Conservation (phyloP, 1,284 basidiomycete species). For the Apiotrichum sp. region DNA sequence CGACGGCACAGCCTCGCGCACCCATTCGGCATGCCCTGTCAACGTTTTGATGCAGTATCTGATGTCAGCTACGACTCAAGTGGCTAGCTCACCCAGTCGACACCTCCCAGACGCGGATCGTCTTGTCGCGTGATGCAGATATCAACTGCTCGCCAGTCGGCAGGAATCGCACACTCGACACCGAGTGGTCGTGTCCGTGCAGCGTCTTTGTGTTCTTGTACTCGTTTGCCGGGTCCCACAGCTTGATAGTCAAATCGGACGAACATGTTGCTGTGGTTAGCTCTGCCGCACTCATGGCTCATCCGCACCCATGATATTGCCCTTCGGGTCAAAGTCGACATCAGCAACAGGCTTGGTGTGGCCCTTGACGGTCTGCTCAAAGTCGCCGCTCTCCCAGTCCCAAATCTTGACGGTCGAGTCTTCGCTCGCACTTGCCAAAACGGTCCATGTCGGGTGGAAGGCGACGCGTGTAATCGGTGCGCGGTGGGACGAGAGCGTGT, state of each 20-base stretch:
- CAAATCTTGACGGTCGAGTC: slow-evolving; percentile 85
- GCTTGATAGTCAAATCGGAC: slow-evolving; percentile 79
- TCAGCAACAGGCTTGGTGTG: slow-evolving; percentile 85
- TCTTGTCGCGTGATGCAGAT: slow-evolving; percentile 78
- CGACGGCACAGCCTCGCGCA: slow-evolving; percentile 62
- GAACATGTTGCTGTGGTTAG: slow-evolving; percentile 70
- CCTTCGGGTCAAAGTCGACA: slow-evolving; percentile 80
- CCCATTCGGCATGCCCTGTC: slow-evolving; percentile 63
- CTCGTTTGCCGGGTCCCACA: slow-evolving; percentile 84
- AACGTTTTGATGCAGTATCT: slow-evolving; percentile 60
- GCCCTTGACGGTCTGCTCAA: slow-evolving; percentile 83
- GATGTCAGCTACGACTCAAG: neutral
- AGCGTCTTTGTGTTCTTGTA: slow-evolving; percentile 83
- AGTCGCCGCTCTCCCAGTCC: slow-evolving; percentile 93
- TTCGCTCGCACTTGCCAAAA: slow-evolving; percentile 77
- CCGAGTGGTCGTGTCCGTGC: slow-evolving; percentile 83
- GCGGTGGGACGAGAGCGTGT: slow-evolving; percentile 74
- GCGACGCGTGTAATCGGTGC: slow-evolving; percentile 68
- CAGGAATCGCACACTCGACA: slow-evolving; percentile 75
- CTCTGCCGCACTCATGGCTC: neutral
- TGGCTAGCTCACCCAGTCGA: slow-evolving; percentile 61
- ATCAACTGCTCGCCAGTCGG: slow-evolving; percentile 76
- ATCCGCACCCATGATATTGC: slow-evolving; percentile 65
- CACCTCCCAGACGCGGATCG: slow-evolving; percentile 80
- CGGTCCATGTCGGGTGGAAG: slow-evolving; percentile 80